Evolutionary conservation across 441 rosid species (phyloP), one percentile per base, ranked within the genome.

Genomic region (Corymbia calophylla): DNA sequence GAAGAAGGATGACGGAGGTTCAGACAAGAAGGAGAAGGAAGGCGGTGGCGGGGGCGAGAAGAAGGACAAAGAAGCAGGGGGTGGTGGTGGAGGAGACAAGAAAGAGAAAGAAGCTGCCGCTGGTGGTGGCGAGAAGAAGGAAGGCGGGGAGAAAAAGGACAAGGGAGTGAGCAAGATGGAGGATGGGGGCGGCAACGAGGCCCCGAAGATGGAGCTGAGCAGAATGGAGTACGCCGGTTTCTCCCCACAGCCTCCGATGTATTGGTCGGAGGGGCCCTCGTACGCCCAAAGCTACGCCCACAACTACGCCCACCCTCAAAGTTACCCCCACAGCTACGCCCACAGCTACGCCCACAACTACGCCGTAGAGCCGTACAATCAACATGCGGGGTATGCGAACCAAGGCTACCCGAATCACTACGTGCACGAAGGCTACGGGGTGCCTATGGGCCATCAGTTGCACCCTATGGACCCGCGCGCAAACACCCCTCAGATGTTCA

Each of bases 11-110:
- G 84, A 44, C 0, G 84, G 84, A 44, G 51, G 51, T 44, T 11
- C 49, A 2, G 81, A 35, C 16, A 93, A 93, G 29, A 95, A 96
- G 86, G 95, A 94, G 19, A 96, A 93, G 15, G 95, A 86, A 55
- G 94, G 64, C 6, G 66, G 60, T 4, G 88, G 88, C 2, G 88
- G 88, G 8, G 90, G 85, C 82, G 90, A 95, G 89, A 92, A 95
- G 86, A 92, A 91, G 23, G 89, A 84, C 13, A 70, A 89, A 49
- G 53, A 64, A 16, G 70, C 86, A 8, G 56, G 66, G 3, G 66
- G 87, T 9, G 87, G 35, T 9, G 88, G 53, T 1, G 90, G 90
- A 3, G 90, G 44, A 11, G 89, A 58, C 23, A 89, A 88, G 32
- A 94, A 94, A 68, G 92, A 93, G 48, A 92, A 89, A 11, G 88